Conservation (phyloP, 2,329 filamentous ascomycete genomes). For the Talaromyces sp. region DNA sequence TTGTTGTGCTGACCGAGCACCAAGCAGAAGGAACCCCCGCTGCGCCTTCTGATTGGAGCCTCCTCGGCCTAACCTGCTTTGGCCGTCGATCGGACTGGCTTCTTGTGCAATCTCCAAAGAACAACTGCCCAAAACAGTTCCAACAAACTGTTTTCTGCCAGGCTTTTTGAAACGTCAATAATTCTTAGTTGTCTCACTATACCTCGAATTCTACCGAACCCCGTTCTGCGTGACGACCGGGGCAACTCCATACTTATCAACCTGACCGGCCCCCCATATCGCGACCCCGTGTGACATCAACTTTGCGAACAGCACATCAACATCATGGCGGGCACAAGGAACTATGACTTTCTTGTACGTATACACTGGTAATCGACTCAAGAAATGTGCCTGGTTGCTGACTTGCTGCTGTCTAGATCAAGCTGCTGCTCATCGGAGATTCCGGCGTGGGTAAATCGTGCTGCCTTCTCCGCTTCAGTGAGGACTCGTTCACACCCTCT, state of each 20-base stretch:
- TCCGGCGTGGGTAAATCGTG: conserved; percentile 96
- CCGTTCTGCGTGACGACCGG: background rate
- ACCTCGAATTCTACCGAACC: background rate
- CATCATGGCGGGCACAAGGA: conserved; percentile 89
- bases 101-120: background rate
- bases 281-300: conserved; percentile 11
- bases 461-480: conserved; percentile 92
- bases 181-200: background rate
- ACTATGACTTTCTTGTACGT: conserved; percentile 97
- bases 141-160: background rate
- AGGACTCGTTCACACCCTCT: conserved; percentile 94
- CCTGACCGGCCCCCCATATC: background rate
- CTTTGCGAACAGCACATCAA: conserved; percentile 14
- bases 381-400: background rate
- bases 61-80: conserved; percentile 10
- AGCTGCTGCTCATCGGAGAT: conserved; percentile 93
- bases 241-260: background rate
- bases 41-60: conserved; percentile 11
- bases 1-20: background rate
- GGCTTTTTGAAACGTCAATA: background rate
- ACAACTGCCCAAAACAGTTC: background rate
- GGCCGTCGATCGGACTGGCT: conserved; percentile 8
- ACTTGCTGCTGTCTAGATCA: conserved; percentile 63
- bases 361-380: background rate
- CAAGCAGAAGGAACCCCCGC: background rate